Base-by-base conservation (phyloP, 139 green algal species). In the Micractinium sp. region DNA sequence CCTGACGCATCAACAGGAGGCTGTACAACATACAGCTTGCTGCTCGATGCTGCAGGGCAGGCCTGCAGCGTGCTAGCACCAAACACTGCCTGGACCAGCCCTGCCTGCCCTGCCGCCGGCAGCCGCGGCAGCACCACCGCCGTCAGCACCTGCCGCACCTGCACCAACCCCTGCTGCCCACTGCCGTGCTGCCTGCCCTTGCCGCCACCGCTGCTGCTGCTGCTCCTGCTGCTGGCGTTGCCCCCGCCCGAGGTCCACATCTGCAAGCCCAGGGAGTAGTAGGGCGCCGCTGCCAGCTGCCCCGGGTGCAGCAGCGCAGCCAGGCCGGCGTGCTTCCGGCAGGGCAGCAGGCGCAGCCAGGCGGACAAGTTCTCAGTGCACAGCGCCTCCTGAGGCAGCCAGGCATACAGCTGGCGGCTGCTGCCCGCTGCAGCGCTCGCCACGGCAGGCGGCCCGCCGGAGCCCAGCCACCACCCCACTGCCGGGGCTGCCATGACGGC, bases 361-460 rank as follows among this genome's bases (percentile, higher is more conserved):
- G 96, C 95, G 16, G 94, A 97, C 23, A 99, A 91, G 85, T 99
- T 99, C 91, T 99, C 97, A 0, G 94, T 96, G 93, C 97, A 99
- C 0, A 97, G 91, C 18, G 93, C 91, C 90, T 99, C 97, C 20
- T 91, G 88, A 0, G 96, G 94, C 63, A 99, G 85, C 36, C 87
- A 73, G 14, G 92, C 97, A 79, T 95, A 95, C 39, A 97, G 76
- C 78, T 86, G 87, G 20, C 47, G 16, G 41, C 78, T 33, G 38
- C 38, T 35, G 9, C 36, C 23, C 56, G 53, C 47, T 85, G 67
- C 41, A 53, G 88, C 39, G 33, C 25, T n/a, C 23, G 87, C 47
- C 71, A 35, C 27, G 1, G 35, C 71, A 16, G 75, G 87, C 79
- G 41, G 47, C n/a, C 33, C 38, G 9, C 74, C 66, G 0, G 38